phyloP scores from a whole-genome alignment of 225 moss, liverwort and hornwort species.

The Asterella californica region DNA sequence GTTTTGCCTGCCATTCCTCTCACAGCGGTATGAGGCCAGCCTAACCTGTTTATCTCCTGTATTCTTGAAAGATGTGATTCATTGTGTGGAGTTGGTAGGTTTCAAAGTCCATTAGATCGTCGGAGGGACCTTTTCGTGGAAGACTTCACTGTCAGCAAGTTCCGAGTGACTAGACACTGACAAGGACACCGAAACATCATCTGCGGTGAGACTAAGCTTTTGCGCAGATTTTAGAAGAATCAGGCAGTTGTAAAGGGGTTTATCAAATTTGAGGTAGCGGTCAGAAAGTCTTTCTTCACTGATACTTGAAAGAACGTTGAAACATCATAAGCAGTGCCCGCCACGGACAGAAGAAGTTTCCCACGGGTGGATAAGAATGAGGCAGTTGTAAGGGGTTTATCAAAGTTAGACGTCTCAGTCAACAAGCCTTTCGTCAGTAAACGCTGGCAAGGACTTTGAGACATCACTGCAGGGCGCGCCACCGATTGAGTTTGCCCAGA shows the following conservation, averaged over 20 bases:
- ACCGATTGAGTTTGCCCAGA: neutral
- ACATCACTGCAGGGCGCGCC: neutral
- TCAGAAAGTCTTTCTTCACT: no score
- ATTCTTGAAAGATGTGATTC: neutral
- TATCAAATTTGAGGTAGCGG: neutral
- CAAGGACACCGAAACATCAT: no score
- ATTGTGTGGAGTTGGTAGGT: neutral
- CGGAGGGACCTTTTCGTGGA: neutral
- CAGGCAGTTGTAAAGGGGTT: neutral
- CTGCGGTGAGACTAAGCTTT: no score
- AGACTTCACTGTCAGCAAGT: no score
- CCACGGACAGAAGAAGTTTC: no score
- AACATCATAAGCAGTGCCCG: no score
- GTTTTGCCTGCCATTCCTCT: constrained; percentile 83
- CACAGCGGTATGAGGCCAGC: constrained; percentile 62
- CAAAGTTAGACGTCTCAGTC: no score
- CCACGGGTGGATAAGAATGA: no score
- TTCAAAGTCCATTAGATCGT: neutral
- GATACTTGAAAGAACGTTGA: no score
- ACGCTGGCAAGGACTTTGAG: neutral
- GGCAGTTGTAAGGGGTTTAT: no score
- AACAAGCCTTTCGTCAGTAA: neutral
- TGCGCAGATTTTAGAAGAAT: neutral
- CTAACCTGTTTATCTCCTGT: neutral
- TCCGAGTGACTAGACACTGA: neutral